A percentile compares a stretch with the other conserved stretches of the same genome.
phyloP scores from a whole-genome alignment of 2,329 filamentous ascomycete species.

The Alternaria dauci region DNA sequence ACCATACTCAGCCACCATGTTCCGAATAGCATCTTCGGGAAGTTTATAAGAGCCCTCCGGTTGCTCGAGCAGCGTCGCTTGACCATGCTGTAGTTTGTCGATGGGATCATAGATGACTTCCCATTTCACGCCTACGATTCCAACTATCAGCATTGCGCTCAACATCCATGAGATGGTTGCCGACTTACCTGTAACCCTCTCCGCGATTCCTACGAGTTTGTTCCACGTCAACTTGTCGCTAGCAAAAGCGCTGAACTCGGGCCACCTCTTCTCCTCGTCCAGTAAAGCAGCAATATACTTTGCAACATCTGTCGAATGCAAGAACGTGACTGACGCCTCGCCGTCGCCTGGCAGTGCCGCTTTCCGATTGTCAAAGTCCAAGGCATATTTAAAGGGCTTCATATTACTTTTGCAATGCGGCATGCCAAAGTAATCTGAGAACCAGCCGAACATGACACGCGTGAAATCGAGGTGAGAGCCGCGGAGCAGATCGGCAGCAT shows the following conservation, averaged over 20 bases:
- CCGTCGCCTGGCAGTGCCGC: slow-evolving; percentile 30
- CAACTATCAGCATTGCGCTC: background rate
- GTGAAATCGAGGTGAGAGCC: slow-evolving; percentile 36
- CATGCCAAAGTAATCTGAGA: slow-evolving; percentile 42
- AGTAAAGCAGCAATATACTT: slow-evolving; percentile 24
- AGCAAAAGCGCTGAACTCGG: slow-evolving; percentile 44
- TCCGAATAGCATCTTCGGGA: slow-evolving; percentile 5
- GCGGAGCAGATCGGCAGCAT: slow-evolving; percentile 23
- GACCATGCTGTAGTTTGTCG: slow-evolving; percentile 9
- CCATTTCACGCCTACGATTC: slow-evolving; percentile 18
- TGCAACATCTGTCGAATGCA: slow-evolving; percentile 27
- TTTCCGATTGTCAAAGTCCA: slow-evolving; percentile 27
- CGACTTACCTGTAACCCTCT: slow-evolving; percentile 50
- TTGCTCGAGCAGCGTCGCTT: slow-evolving; percentile 20
- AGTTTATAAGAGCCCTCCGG: slow-evolving; percentile 12
- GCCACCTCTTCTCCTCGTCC: slow-evolving; percentile 38
- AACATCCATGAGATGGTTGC: background rate
- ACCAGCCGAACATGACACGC: slow-evolving; percentile 32
- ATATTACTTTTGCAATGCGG: slow-evolving; percentile 34
- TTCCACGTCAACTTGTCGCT: slow-evolving; percentile 58
- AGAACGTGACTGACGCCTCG: slow-evolving; percentile 13
- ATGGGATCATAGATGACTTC: slow-evolving; percentile 20
- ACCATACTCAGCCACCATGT: slow-evolving; percentile 13
- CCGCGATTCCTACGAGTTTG: slow-evolving; percentile 55
- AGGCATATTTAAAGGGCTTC: slow-evolving; percentile 21